Evolutionary conservation across 768 basidiomycete genomes (phyloP).

Genomic region (Trametes cubensis): DNA sequence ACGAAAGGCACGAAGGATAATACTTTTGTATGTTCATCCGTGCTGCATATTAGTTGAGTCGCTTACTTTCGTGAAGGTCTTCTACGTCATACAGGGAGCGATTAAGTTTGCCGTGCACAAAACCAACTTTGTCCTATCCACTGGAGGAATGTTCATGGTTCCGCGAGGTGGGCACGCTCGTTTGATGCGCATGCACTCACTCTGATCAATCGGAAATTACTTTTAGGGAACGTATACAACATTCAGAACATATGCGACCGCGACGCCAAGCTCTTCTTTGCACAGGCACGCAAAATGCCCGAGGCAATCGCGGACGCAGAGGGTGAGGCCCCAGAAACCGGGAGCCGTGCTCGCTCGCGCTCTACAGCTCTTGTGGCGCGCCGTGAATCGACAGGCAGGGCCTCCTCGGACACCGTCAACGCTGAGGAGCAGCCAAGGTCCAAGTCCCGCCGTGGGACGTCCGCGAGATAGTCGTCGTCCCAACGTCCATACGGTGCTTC

Average conservation of each 20-base stretch:
- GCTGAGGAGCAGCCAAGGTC: constrained; percentile 18
- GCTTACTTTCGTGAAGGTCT: constrained; percentile 48
- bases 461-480: neutral
- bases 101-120: constrained; percentile 85
- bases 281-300: constrained; percentile 71
- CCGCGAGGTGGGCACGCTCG: constrained; percentile 65
- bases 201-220: neutral
- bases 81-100: constrained; percentile 86
- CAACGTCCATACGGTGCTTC: neutral
- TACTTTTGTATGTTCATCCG: constrained; percentile 68
- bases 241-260: constrained; percentile 86
- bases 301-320: constrained; percentile 18
- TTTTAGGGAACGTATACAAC: constrained; percentile 89
- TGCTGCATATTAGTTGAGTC: neutral
- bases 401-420: constrained; percentile 22
- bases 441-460: constrained; percentile 19
- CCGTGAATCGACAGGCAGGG: constrained; percentile 18
- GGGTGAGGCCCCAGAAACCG: constrained; percentile 4
- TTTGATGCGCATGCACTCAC: neutral
- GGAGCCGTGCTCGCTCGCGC: constrained; percentile 9
- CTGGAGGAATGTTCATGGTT: constrained; percentile 87
- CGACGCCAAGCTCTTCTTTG: constrained; percentile 86
- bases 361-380: constrained; percentile 13
- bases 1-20: constrained; percentile 92
- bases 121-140: constrained; percentile 73